These are phyloP conservation scores for Moricandia arvensis DNA, from an alignment of 345 rosid species.

Conservation along the genomic window DNA sequence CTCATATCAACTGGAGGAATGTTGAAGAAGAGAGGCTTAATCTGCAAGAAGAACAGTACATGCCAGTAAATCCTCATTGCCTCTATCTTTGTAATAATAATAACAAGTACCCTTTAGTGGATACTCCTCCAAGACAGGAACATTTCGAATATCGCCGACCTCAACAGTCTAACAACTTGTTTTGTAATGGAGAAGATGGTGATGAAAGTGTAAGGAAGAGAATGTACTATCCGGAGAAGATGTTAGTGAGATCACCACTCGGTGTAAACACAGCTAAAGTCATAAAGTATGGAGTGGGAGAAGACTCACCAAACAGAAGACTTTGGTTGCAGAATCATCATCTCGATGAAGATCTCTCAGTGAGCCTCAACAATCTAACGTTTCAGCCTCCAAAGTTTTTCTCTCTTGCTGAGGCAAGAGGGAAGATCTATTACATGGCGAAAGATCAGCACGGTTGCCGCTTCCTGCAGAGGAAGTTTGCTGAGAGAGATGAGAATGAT, in stretches of 20 bases:
- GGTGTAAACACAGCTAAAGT: constrained; percentile 50
- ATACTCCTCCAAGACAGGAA: constrained; percentile 41
- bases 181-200: constrained; percentile 39
- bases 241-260: constrained; percentile 54
- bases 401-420: constrained; percentile 54
- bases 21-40: constrained; percentile 39
- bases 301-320: constrained; percentile 46
- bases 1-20: constrained; percentile 46
- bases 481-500: constrained; percentile 55
- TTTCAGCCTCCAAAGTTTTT: constrained; percentile 49
- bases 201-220: constrained; percentile 44
- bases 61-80: constrained; percentile 25
- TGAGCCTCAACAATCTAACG: constrained; percentile 43
- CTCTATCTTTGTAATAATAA: constrained; percentile 13
- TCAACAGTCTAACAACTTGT: constrained; percentile 47
- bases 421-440: constrained; percentile 59
- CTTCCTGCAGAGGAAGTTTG: constrained; percentile 63
- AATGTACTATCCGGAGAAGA: constrained; percentile 58
- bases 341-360: constrained; percentile 27
- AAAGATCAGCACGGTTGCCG: constrained; percentile 83
- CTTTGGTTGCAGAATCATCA: constrained; percentile 39
- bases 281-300: constrained; percentile 50
- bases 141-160: constrained; percentile 45
- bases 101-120: too few species aligned
- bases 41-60: constrained; percentile 28